Conservation (phyloP, 2,329 filamentous ascomycete species). For the Colletotrichum echinochloae region DNA sequence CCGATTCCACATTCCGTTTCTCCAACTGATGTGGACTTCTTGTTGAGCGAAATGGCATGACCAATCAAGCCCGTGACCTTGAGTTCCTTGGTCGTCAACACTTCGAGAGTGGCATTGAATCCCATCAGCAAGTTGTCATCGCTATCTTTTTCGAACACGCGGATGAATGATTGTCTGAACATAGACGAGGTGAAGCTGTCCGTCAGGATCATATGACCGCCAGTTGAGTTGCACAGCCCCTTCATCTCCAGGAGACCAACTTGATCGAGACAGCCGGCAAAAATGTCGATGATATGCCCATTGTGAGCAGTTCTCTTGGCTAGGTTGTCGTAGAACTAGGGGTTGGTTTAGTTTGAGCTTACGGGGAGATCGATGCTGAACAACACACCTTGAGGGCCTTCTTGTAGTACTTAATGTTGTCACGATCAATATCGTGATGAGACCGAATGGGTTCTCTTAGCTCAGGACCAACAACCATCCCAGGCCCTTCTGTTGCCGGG, state of each 20-base stretch:
- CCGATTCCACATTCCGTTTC: slow-evolving; percentile 99
- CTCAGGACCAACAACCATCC: slow-evolving; percentile 96
- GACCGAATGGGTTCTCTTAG: slow-evolving; percentile 96
- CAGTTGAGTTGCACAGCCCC: slow-evolving; percentile 93
- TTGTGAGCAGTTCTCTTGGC: slow-evolving; percentile 97
- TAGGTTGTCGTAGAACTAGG: slow-evolving; percentile 90
- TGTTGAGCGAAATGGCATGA: slow-evolving; percentile 96
- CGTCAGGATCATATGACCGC: slow-evolving; percentile 97
- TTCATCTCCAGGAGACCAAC: slow-evolving; percentile 99
- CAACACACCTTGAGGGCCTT: slow-evolving; percentile 88
- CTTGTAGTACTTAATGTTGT: slow-evolving; percentile 99
- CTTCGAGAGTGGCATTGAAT: slow-evolving; percentile 96
- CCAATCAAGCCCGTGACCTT: slow-evolving; percentile 98
- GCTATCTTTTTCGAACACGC: slow-evolving; percentile 96
- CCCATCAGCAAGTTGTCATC: slow-evolving; percentile 97
- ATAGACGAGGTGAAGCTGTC: slow-evolving; percentile 99
- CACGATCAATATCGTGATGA: slow-evolving; percentile 97
- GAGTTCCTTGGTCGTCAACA: slow-evolving; percentile 95
- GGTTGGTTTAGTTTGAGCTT: slow-evolving; percentile 44
- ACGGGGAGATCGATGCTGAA: not conserved
- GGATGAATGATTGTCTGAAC: slow-evolving; percentile 98
- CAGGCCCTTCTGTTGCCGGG: slow-evolving; percentile 93
- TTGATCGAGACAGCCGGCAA: slow-evolving; percentile 96
- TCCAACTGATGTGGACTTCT: slow-evolving; percentile 96
- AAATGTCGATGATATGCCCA: slow-evolving; percentile 97